Percentiles rank a stretch among this genome's conserved stretches.
These are phyloP conservation scores for Cenchrus americanus DNA, from an alignment of 176 grass and related monocot species.

Conservation along the genomic window DNA sequence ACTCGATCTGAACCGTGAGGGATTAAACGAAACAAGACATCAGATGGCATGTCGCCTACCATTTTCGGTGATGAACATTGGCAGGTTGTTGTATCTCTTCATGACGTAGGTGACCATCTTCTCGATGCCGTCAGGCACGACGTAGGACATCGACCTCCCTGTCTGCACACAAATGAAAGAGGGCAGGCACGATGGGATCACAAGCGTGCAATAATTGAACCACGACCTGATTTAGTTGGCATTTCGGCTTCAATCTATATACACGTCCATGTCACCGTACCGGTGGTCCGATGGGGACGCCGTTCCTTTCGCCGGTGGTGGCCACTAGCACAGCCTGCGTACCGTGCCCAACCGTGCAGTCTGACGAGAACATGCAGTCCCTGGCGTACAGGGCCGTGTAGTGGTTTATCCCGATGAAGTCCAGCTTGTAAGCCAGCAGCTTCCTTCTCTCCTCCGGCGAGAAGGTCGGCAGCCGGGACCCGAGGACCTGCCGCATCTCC, in stretches of 20 bases:
- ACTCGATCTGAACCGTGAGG: not conserved
- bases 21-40: not conserved
- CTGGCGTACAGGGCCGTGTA: slow-evolving; percentile 65
- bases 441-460: slow-evolving; percentile 59
- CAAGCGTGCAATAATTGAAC: not conserved
- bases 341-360: slow-evolving; percentile 19
- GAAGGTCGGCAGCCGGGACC: slow-evolving; percentile 59
- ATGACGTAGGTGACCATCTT: slow-evolving; percentile 59
- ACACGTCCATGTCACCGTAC: slow-evolving; percentile 31
- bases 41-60: slow-evolving; percentile 24
- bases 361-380: slow-evolving; percentile 66
- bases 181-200: not conserved
- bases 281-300: slow-evolving; percentile 57
- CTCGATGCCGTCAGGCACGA: slow-evolving; percentile 65
- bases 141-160: slow-evolving; percentile 54
- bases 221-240: not conserved
- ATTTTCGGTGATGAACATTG: slow-evolving; percentile 79
- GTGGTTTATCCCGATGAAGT: slow-evolving; percentile 78
- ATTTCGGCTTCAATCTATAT: not conserved
- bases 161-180: slow-evolving; percentile 37
- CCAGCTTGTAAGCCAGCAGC: slow-evolving; percentile 60
- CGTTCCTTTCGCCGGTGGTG: slow-evolving; percentile 51
- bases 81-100: slow-evolving; percentile 69
- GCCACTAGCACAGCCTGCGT: slow-evolving; percentile 34
- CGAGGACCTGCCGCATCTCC: slow-evolving; percentile 66